These are phyloP conservation scores for Thermochaetoides thermophila DNA, from an alignment of 495 filamentous ascomycete genomes.

Conservation along the genomic window DNA sequence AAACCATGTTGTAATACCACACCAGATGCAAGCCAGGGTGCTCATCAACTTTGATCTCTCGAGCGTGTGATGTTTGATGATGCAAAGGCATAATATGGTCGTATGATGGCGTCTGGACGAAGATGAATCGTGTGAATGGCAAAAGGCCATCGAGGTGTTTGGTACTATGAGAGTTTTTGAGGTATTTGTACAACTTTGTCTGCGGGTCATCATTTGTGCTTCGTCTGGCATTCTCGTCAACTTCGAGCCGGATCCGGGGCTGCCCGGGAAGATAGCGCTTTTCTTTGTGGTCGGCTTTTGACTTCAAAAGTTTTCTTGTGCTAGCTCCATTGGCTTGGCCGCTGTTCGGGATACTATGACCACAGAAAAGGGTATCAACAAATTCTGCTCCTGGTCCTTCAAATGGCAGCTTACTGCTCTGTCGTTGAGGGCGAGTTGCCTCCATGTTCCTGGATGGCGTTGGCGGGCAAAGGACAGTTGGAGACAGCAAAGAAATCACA, in stretches of 20 bases:
- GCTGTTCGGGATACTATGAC: too few species aligned
- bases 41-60: slow-evolving; percentile 23
- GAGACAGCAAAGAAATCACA: too few species aligned
- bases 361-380: too few species aligned
- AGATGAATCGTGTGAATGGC: slow-evolving; percentile 16
- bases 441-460: too few species aligned
- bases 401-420: too few species aligned
- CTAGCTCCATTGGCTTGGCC: too few species aligned
- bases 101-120: slow-evolving; percentile 19
- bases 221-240: neutral
- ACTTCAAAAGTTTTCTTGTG: slow-evolving; percentile 5
- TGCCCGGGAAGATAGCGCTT: slow-evolving; percentile 15
- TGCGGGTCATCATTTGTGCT: neutral
- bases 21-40: slow-evolving; percentile 38
- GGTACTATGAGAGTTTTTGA: slow-evolving; percentile 7
- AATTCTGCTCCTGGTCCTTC: too few species aligned
- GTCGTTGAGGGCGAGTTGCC: too few species aligned
- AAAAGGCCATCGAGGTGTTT: slow-evolving; percentile 8
- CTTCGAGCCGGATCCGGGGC: slow-evolving; percentile 11
- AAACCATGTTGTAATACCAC: slow-evolving; percentile 37
- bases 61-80: slow-evolving; percentile 13
- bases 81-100: slow-evolving; percentile 15
- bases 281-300: slow-evolving; percentile 1
- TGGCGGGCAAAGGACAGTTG: too few species aligned
- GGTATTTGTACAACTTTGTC: slow-evolving; percentile 5